phyloP scores from a whole-genome alignment of 2,329 filamentous ascomycete species.

The Penicillium italicum region DNA sequence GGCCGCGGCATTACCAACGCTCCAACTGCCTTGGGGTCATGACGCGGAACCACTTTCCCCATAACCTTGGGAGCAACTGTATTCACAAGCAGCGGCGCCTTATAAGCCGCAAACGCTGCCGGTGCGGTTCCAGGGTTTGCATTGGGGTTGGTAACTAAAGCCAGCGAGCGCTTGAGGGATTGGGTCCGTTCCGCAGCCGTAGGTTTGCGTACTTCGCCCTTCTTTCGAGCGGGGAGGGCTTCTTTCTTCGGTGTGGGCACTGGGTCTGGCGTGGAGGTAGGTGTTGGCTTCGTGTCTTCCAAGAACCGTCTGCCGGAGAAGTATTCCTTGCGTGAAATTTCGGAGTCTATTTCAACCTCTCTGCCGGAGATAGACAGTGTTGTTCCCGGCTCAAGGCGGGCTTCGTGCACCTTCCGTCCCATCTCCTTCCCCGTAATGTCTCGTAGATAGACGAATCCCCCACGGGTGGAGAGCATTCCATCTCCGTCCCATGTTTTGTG shows the following conservation, averaged over 20 bases:
- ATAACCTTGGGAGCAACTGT: conserved; percentile 47
- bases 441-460: conserved; percentile 58
- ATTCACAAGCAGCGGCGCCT: conserved; percentile 57
- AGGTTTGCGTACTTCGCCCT: conserved; percentile 6
- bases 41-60: conserved; percentile 56
- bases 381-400: conserved; percentile 58
- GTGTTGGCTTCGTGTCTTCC: conserved; percentile 21
- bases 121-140: conserved; percentile 43
- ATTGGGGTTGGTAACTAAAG: conserved; percentile 32
- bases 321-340: conserved; percentile 59
- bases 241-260: conserved; percentile 18
- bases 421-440: conserved; percentile 62
- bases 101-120: conserved; percentile 53
- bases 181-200: conserved; percentile 5
- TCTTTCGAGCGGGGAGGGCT: conserved; percentile 17
- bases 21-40: conserved; percentile 58
- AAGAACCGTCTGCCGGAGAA: conserved; percentile 37
- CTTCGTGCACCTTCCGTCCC: conserved; percentile 55
- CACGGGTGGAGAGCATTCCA: conserved; percentile 57
- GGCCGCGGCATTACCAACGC: conserved; percentile 67
- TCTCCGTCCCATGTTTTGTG: conserved; percentile 77
- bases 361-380: conserved; percentile 62
- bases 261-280: conserved; percentile 8
- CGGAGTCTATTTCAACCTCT: conserved; percentile 64
- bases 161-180: conserved; percentile 15